These are phyloP conservation scores for Coniochaeta sp. DNA, from an alignment of 2,329 filamentous ascomycete genomes.

Conservation along the genomic window DNA sequence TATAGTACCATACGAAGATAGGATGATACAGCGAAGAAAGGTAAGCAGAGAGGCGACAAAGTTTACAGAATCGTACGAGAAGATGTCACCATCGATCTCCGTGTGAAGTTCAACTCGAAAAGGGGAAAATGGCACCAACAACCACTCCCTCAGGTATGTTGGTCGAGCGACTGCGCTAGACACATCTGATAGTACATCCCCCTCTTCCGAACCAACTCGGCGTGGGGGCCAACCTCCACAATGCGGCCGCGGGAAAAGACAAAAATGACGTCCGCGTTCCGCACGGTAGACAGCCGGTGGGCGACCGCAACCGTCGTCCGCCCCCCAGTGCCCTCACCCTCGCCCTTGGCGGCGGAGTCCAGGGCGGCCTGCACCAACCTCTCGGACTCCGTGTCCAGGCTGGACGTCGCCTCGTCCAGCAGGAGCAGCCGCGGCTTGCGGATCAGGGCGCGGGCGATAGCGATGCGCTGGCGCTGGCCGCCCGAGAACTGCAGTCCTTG, in stretches of 20 bases:
- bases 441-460: constrained; percentile 66
- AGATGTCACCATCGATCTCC: no score
- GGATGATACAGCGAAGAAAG: no score
- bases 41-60: no score
- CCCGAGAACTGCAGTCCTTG: constrained; percentile 64
- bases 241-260: constrained; percentile 39
- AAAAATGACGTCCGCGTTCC: constrained; percentile 56
- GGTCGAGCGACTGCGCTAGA: constrained; percentile 10
- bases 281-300: constrained; percentile 48
- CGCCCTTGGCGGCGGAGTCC: constrained; percentile 51
- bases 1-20: no score
- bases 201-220: constrained; percentile 8
- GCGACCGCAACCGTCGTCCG: constrained; percentile 58
- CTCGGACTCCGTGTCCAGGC: constrained; percentile 60
- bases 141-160: not conserved
- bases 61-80: no score
- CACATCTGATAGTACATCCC: constrained; percentile 14
- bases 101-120: no score
- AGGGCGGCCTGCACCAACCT: constrained; percentile 58
- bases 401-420: constrained; percentile 64
- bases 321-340: constrained; percentile 29
- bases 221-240: constrained; percentile 11
- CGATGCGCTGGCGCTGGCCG: constrained; percentile 65
- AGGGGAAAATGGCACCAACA: no score
- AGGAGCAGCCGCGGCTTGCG: constrained; percentile 60